Percentiles rank a stretch among this genome's conserved stretches.
These are phyloP conservation scores for Lachnellula subtilissima DNA, from an alignment of 2,329 filamentous ascomycete genomes.

Conservation along the genomic window DNA sequence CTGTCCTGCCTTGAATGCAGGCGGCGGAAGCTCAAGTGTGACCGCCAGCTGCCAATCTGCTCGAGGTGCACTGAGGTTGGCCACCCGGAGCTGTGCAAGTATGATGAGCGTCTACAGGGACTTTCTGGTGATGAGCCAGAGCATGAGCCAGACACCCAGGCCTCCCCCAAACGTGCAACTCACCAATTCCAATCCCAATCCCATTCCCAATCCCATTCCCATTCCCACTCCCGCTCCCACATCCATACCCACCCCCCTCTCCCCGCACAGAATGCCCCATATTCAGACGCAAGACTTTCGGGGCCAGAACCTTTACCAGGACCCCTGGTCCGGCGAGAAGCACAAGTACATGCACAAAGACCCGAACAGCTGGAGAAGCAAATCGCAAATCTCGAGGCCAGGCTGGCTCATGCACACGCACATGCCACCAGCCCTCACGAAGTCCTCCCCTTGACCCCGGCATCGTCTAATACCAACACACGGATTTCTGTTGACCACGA, in stretches of 20 bases:
- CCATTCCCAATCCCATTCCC: neutral
- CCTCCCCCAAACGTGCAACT: neutral
- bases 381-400: neutral
- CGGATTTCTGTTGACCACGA: neutral
- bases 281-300: neutral
- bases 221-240: neutral
- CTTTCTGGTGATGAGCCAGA: neutral
- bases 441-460: neutral
- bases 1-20: constrained; percentile 2
- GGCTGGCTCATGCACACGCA: neutral
- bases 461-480: neutral
- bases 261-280: neutral
- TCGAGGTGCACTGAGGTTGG: neutral
- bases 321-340: neutral
- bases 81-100: neutral
- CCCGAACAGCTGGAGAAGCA: neutral
- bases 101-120: neutral
- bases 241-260: neutral
- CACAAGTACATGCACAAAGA: neutral
- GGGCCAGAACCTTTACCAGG: neutral
- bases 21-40: constrained; percentile 7
- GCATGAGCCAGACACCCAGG: neutral
- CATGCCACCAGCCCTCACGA: neutral
- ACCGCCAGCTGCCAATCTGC: constrained; percentile 2
- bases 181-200: too few relatives aligned